Conservation (phyloP, 129 eudicot species). For the Flaveria ramosissima region DNA sequence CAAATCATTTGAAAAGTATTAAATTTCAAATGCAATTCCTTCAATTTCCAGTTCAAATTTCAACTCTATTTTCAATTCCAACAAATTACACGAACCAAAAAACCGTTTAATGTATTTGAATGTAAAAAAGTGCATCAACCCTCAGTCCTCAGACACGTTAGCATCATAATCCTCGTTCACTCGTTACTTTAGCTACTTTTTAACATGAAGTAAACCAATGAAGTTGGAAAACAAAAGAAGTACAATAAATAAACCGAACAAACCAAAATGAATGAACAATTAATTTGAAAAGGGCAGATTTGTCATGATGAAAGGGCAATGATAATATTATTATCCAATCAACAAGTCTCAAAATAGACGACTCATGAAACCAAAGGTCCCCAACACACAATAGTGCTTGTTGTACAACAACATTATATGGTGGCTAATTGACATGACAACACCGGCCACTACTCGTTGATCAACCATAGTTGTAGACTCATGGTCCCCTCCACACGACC, state of each 20-base stretch:
- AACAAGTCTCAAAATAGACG: neutral
- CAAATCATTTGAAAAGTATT: too few relatives aligned
- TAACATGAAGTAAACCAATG: neutral
- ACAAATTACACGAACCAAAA: too few relatives aligned
- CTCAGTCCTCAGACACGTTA: too few relatives aligned
- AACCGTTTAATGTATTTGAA: too few relatives aligned
- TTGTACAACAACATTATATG: constrained; percentile 3
- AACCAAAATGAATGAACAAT: neutral
- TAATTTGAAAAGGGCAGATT: neutral
- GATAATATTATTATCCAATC: neutral
- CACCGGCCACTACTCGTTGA: neutral
- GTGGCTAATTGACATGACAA: constrained; percentile 2
- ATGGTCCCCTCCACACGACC: neutral
- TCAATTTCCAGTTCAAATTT: too few relatives aligned
- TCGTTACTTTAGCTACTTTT: neutral
- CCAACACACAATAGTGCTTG: neutral
- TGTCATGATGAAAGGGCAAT: neutral
- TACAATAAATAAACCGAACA: neutral
- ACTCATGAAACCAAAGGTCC: constrained; percentile 3
- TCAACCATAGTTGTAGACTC: neutral
- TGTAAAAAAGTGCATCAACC: too few relatives aligned
- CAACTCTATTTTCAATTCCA: too few relatives aligned
- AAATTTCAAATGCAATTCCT: too few relatives aligned
- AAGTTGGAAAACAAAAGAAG: neutral
- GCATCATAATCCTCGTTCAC: too few relatives aligned